Base-by-base conservation (phyloP, 805 yeast genomes). In the Sugiyamaella mastotermitis region DNA sequence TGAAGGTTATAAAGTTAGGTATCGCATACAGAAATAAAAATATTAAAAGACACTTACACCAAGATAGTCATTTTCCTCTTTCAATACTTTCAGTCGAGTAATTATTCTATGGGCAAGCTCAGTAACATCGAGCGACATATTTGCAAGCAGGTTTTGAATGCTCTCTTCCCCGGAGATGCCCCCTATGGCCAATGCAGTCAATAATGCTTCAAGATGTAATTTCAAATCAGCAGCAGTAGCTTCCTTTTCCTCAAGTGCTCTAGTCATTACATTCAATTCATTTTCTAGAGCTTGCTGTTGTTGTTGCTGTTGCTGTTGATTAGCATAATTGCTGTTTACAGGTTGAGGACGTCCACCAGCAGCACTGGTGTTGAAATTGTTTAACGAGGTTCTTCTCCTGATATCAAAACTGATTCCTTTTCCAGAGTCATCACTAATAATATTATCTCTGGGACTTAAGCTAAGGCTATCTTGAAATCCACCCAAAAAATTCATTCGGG, bases 71-170 rank as follows among this genome's bases (percentile, higher is more conserved):
- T 85, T 85, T 53, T 85, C 94, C 32, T 69, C 71, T 14, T 74
- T 74, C 42, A 85, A 60, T 41, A 70, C 62, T 38, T 74, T 73
- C 46, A 85, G 50, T 49, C 83, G 76, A 28, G 70, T 68, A 27
- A 84, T 65, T 42, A 83, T 74, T 50, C 79, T 78, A 53, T 84
- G 92, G 10, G 88, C 77, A 33, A 83, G 61, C 39, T 83, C 87
- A 50, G 82, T 78, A 35, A 76, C 80, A 51, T 84, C 94, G 55
- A 74, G 80, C 34, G 37, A 38, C 24, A 30, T 13, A 32, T 35
- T 31, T 27, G 31, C 24, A 20, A 32, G 37, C 13, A 32, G 18
- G 11, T 36, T 31, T 13, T 38, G 30, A 9, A 42, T 39, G 15
- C 39, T 21, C 29, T 26, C 38, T 25, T 38, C 43, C 16, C 29